A percentile compares a stretch with the other conserved stretches of the same genome.
Conservation (phyloP, 192 early-diverging fungal species). For the Geosiphon pyriformis region DNA sequence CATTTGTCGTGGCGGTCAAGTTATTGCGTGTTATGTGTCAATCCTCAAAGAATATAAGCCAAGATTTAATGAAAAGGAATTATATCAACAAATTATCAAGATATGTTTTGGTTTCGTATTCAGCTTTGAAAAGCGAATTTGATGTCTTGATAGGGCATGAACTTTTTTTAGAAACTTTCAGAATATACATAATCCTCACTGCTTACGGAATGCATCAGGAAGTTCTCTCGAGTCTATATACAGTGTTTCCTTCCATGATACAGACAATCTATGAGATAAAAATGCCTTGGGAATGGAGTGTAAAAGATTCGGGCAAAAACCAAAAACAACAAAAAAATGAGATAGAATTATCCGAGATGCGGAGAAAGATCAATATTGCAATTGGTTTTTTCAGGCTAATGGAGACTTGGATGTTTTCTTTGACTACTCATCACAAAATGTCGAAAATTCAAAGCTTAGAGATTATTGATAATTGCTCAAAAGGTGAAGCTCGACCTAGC, state of each 20-base stretch:
- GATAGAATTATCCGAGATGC: neutral
- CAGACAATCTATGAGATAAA: neutral
- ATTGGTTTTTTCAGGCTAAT: constrained; percentile 15
- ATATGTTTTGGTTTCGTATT: constrained; percentile 40
- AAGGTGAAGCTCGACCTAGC: constrained; percentile 13
- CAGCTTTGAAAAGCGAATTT: constrained; percentile 6
- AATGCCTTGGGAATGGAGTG: constrained; percentile 15
- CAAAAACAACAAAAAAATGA: neutral
- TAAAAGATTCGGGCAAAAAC: neutral
- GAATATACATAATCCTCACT: constrained; percentile 36
- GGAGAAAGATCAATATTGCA: constrained; percentile 9
- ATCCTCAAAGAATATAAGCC: constrained; percentile 38
- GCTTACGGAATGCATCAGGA: constrained; percentile 46
- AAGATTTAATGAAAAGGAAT: constrained; percentile 34
- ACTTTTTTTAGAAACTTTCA: constrained; percentile 37
- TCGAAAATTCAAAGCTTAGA: neutral
- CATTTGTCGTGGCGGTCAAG: constrained; percentile 26
- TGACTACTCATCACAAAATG: neutral
- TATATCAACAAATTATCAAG: constrained; percentile 39
- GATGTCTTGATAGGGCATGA: constrained; percentile 28
- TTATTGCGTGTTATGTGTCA: constrained; percentile 37
- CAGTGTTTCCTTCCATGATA: neutral
- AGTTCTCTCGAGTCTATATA: constrained; percentile 16
- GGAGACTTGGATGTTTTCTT: constrained; percentile 14
- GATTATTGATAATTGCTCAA: neutral